Conservation (phyloP, 2,329 filamentous ascomycete genomes). For the Paecilomyces variotii region DNA sequence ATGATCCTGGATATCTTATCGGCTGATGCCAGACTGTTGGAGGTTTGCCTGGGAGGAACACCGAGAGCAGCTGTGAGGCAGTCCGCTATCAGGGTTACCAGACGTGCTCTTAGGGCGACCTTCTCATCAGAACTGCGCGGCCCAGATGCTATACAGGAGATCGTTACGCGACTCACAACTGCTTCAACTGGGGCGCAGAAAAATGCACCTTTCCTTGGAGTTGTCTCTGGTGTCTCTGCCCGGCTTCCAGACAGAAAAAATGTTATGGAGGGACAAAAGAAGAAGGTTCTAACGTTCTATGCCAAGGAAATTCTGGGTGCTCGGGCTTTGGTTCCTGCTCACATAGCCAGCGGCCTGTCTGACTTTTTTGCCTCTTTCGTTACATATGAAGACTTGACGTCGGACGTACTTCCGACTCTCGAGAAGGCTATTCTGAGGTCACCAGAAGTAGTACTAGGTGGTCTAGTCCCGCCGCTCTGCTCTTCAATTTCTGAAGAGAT, state of each 20-base stretch:
- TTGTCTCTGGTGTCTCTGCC: slow-evolving; percentile 78
- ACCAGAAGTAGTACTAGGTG: slow-evolving; percentile 79
- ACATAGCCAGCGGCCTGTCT: slow-evolving; percentile 63
- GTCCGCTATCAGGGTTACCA: slow-evolving; percentile 68
- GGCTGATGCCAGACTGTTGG: slow-evolving; percentile 64
- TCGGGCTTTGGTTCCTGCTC: slow-evolving; percentile 58
- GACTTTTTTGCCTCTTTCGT: slow-evolving; percentile 80
- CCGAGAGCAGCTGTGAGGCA: slow-evolving; percentile 58
- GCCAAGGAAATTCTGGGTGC: slow-evolving; percentile 77
- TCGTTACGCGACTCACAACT: slow-evolving; percentile 59
- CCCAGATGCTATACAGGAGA: slow-evolving; percentile 53
- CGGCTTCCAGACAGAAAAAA: slow-evolving; percentile 58
- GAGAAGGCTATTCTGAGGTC: slow-evolving; percentile 85
- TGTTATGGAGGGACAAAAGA: slow-evolving; percentile 58
- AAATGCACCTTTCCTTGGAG: slow-evolving; percentile 71
- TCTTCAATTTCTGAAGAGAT: slow-evolving; percentile 59
- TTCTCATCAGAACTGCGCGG: slow-evolving; percentile 53
- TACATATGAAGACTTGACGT: slow-evolving; percentile 64
- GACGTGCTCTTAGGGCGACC: slow-evolving; percentile 69
- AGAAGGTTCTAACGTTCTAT: slow-evolving; percentile 73
- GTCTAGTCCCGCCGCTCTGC: slow-evolving; percentile 67
- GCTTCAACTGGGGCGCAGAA: slow-evolving; percentile 59
- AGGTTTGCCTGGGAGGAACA: slow-evolving; percentile 64
- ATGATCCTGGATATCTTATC: slow-evolving; percentile 54
- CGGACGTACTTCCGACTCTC: slow-evolving; percentile 67